Conservation (phyloP, 2,329 filamentous ascomycete genomes). For the Dactylellina haptotyla region DNA sequence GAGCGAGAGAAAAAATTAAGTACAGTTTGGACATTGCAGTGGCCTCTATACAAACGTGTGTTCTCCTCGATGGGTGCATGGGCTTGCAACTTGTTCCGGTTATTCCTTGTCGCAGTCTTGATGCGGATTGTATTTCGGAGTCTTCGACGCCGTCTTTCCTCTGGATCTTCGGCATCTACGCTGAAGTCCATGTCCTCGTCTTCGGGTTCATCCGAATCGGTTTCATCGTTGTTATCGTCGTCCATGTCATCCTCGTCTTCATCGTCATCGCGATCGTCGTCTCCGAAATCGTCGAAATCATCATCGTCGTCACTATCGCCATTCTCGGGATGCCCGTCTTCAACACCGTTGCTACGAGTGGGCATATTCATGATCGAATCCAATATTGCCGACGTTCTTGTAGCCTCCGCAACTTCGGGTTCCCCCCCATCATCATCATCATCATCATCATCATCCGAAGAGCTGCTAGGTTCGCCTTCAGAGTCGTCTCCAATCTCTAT, state of each 20-base stretch:
- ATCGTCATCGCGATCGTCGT: constrained; percentile 57
- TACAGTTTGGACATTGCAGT: constrained; percentile 72
- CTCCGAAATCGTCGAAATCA: constrained; percentile 53
- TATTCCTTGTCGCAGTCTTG: constrained; percentile 36
- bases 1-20: constrained; percentile 22
- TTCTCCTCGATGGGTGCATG: constrained; percentile 60
- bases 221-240: constrained; percentile 59
- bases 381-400: constrained; percentile 25
- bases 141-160: constrained; percentile 32
- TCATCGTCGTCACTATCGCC: constrained; percentile 20
- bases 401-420: constrained; percentile 9
- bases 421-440: not conserved
- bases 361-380: constrained; percentile 40
- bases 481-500: constrained; percentile 24
- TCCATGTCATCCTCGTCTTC: constrained; percentile 50
- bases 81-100: constrained; percentile 46
- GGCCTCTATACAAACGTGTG: constrained; percentile 70
- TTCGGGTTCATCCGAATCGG: constrained; percentile 58
- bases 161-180: constrained; percentile 16
- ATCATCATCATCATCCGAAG: not conserved
- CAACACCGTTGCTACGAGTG: not conserved
- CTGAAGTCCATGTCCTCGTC: constrained; percentile 54
- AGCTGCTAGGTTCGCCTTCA: not conserved
- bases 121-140: constrained; percentile 46
- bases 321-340: constrained; percentile 8